phyloP scores from a whole-genome alignment of 768 basidiomycete species.

The Candolleomyces aberdarensis region DNA sequence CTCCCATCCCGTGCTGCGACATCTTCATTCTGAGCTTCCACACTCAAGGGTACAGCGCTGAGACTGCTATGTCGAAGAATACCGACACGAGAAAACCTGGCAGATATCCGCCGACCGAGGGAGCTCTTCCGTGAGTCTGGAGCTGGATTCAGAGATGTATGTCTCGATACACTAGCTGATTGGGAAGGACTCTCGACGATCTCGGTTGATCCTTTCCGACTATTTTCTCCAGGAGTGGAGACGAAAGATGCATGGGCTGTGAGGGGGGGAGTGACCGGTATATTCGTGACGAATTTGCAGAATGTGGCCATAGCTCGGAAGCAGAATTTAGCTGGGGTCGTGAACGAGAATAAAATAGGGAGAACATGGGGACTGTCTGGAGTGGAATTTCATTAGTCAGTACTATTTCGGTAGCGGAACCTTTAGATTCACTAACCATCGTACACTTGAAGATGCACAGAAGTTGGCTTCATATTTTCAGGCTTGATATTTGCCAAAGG shows the following conservation, averaged over 20 bases:
- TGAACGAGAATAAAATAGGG: constrained; percentile 72
- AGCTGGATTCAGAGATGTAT: background rate
- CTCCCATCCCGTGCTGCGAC: background rate
- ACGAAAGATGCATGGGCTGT: background rate
- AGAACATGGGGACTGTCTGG: constrained; percentile 70
- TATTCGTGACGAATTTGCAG: constrained; percentile 60
- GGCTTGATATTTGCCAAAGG: constrained; percentile 51
- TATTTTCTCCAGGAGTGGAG: background rate
- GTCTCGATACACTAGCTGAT: background rate
- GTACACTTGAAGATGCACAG: constrained; percentile 91
- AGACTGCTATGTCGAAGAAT: constrained; percentile 10
- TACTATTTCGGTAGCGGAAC: constrained; percentile 12
- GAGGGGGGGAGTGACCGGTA: constrained; percentile 16
- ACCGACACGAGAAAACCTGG: constrained; percentile 13
- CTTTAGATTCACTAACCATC: constrained; percentile 53
- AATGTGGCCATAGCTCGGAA: constrained; percentile 76
- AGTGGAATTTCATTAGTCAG: constrained; percentile 10
- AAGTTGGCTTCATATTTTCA: constrained; percentile 52
- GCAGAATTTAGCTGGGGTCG: constrained; percentile 76
- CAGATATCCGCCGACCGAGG: constrained; percentile 21
- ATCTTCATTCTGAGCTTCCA: background rate
- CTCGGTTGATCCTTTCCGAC: constrained; percentile 1
- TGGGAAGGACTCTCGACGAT: background rate
- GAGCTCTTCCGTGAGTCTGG: background rate
- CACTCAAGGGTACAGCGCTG: background rate